Evolutionary conservation across 306 rosid genomes (phyloP).

Genomic region (Rubus parviflorus): DNA sequence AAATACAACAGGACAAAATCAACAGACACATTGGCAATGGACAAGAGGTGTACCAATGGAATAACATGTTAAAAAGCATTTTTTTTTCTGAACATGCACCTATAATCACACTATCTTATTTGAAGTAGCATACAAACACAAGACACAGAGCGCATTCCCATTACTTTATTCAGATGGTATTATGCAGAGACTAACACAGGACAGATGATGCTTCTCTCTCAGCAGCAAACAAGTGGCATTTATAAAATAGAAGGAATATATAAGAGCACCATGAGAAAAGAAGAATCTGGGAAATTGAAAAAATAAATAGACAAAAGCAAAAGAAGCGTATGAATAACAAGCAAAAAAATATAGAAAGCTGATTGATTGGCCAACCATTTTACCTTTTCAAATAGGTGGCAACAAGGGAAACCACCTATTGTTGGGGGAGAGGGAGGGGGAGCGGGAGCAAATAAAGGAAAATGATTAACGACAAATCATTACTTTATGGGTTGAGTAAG

Average conservation of each 20-base stretch:
- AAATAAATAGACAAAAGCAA: too few relatives aligned
- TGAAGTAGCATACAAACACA: too few relatives aligned
- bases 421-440: conserved; percentile 12
- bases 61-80: neutral
- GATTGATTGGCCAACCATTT: conserved; percentile 17
- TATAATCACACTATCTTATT: too few relatives aligned
- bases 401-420: conserved; percentile 76
- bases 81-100: too few relatives aligned
- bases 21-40: too few relatives aligned
- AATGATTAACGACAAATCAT: conserved; percentile 16
- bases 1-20: too few relatives aligned
- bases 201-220: conserved; percentile 90
- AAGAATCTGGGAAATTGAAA: too few relatives aligned
- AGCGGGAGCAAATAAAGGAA: conserved; percentile 17
- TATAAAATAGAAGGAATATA: conserved; percentile 18
- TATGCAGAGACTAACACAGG: too few relatives aligned
- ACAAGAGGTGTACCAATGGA: neutral
- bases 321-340: conserved; percentile 1
- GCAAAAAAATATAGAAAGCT: conserved; percentile 9
- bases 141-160: too few relatives aligned
- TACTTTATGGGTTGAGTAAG: neutral
- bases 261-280: conserved; percentile 4
- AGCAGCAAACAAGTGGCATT: conserved; percentile 48
- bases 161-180: too few relatives aligned
- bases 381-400: conserved; percentile 91